Conservation (phyloP, 176 grass and related monocot species). For the Oryza nivara region DNA sequence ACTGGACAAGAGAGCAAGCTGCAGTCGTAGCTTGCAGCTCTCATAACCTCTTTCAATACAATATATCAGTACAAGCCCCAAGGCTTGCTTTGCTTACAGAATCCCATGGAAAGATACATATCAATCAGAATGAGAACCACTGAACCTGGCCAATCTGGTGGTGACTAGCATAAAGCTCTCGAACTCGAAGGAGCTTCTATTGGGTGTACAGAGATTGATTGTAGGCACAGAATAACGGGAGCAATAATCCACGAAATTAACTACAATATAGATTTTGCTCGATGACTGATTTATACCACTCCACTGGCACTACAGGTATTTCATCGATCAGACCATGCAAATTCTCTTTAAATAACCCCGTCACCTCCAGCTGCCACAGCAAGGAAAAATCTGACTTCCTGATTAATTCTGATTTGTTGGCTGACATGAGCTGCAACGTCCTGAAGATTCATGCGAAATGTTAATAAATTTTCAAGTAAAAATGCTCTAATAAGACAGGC, state of each 20-base stretch:
- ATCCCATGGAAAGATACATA: constrained; percentile 34
- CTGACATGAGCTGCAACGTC: constrained; percentile 14
- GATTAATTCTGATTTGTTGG: not conserved
- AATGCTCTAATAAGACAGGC: not conserved
- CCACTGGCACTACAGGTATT: not conserved
- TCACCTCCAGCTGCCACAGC: not conserved
- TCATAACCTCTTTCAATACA: not conserved
- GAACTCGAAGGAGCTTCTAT: constrained; percentile 22
- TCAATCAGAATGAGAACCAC: constrained; percentile 7
- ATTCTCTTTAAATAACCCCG: not conserved
- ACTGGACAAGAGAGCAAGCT: not conserved
- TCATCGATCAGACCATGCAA: not conserved
- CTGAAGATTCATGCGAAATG: not conserved
- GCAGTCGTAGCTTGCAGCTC: not conserved
- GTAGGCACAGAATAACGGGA: not conserved
- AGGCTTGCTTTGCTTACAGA: constrained; percentile 32
- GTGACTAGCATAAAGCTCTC: constrained; percentile 39
- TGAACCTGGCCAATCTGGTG: not conserved
- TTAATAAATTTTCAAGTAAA: not conserved
- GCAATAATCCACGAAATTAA: not conserved
- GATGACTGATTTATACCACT: not conserved
- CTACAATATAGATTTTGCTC: not conserved
- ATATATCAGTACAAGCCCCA: not conserved
- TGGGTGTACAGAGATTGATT: constrained; percentile 2
- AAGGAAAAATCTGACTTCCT: not conserved